phyloP scores from a whole-genome alignment of 2,329 filamentous ascomycete species.

The Talaromyces sp. region DNA sequence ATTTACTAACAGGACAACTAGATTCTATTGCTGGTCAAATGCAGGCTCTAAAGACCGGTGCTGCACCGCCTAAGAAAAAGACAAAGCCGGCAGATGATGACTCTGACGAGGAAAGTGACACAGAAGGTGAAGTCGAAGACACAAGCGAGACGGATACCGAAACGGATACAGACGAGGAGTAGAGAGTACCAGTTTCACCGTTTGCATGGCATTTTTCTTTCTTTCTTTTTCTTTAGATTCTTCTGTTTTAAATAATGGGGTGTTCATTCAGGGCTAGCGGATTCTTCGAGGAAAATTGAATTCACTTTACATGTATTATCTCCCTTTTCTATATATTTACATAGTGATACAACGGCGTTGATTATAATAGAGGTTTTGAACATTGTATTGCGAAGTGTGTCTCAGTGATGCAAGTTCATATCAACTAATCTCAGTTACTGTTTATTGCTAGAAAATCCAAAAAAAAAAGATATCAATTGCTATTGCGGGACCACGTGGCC shows the following conservation, averaged over 20 bases:
- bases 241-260: slow-evolving; percentile 5
- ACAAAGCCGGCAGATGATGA: slow-evolving; percentile 49
- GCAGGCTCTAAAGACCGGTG: slow-evolving; percentile 73
- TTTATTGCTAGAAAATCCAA: not conserved
- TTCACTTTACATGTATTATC: slow-evolving; percentile 1
- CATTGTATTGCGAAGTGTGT: not conserved
- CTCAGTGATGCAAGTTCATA: not conserved
- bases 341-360: not conserved
- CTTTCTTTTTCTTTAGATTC: slow-evolving; percentile 8
- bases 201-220: slow-evolving; percentile 14
- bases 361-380: not conserved
- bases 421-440: not conserved
- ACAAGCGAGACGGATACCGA: slow-evolving; percentile 61
- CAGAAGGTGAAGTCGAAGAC: slow-evolving; percentile 58
- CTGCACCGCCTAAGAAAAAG: slow-evolving; percentile 55
- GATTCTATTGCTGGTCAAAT: slow-evolving; percentile 89
- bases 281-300: not conserved
- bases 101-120: slow-evolving; percentile 62
- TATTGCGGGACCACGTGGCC: not conserved
- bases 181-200: slow-evolving; percentile 7
- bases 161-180: slow-evolving; percentile 74
- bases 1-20: slow-evolving; percentile 33
- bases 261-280: slow-evolving; percentile 3
- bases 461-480: not conserved
- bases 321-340: not conserved